Base-by-base conservation (phyloP, 2,329 filamentous ascomycete genomes). In the Aspergillus spinulosporus region DNA sequence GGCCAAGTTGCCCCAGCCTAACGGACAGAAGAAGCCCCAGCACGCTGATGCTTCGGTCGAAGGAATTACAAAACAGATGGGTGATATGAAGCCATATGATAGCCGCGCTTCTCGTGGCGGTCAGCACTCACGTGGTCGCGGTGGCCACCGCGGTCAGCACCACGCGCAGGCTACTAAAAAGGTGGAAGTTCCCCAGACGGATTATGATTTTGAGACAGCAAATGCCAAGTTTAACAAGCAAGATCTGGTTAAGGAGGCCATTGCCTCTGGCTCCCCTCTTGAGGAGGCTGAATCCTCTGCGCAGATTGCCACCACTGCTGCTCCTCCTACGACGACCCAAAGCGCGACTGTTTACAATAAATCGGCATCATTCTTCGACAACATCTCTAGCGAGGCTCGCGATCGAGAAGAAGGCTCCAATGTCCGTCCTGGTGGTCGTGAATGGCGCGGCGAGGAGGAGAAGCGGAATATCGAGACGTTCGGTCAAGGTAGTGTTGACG, bases 381-480 rank as follows among this genome's bases (percentile, higher is more conserved):
- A 99, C 74, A 97, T 99, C 62, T 96, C 91, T 0, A 96, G 90
- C 63, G 94, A 99, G 72, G 84, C 90, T 60, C 95, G 89, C 73
- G 94, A 99, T 63, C 86, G 94, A 43, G 86, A 90, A 50, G 90
- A 93, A 59, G 87, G 86, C 39, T 80, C 74, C 32, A 71, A 80
- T 42, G 82, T 85, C 60, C 85, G 86, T 71, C 81, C 85, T n/a
- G 88, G 88, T 56, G 92, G 91, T 32, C 86, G 89, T 47, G 91
- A 96, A 72, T 95, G 94, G 86, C 87, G 94, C 52, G 88, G 87
- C 39, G 92, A 97, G 73, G 94, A 97, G 72, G 90, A 96, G 72
- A 91, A 88, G 73, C 92, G 91, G 78, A 97, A 97, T 72, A 89
- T 99, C 69, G 94, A 99, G 77, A 99, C 94, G 0, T 99, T 99